Conservation (phyloP, 495 filamentous ascomycete genomes). For the Chaetomium tenue region DNA sequence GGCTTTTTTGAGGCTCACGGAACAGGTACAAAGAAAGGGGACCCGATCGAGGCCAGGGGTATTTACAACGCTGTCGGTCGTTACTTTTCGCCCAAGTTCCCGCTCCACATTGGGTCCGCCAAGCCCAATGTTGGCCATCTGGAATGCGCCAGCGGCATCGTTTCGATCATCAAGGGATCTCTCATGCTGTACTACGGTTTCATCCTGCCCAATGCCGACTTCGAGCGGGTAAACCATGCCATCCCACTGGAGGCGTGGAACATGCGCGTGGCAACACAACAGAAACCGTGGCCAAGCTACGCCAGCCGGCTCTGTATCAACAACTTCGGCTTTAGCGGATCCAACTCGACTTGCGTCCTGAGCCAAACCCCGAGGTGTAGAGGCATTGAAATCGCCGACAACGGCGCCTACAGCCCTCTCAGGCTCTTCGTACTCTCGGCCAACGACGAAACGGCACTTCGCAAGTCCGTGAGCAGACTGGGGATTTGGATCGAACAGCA, state of each 20-base stretch:
- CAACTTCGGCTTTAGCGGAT: constrained; percentile 52
- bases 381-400: constrained; percentile 37
- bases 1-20: constrained; percentile 55
- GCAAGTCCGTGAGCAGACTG: constrained; percentile 40
- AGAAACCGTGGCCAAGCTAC: constrained; percentile 40
- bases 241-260: constrained; percentile 51
- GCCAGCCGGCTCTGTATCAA: constrained; percentile 46
- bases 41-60: constrained; percentile 60
- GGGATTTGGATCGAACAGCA: constrained; percentile 53
- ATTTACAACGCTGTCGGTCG: constrained; percentile 49
- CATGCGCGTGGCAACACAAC: constrained; percentile 25
- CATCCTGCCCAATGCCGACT: constrained; percentile 51
- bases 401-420: constrained; percentile 36
- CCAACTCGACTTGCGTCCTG: constrained; percentile 45
- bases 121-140: constrained; percentile 62
- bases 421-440: constrained; percentile 50
- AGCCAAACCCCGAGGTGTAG: constrained; percentile 35
- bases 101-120: constrained; percentile 55
- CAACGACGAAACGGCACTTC: constrained; percentile 47
- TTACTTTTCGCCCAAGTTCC: constrained; percentile 37
- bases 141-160: constrained; percentile 57
- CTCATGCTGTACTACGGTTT: constrained; percentile 58
- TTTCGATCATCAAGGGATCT: constrained; percentile 58
- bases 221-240: constrained; percentile 46
- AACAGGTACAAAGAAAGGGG: constrained; percentile 60